Evolutionary conservation across 2,329 filamentous ascomycete genomes (phyloP).

Genomic region (Aspergillus ustus): DNA sequence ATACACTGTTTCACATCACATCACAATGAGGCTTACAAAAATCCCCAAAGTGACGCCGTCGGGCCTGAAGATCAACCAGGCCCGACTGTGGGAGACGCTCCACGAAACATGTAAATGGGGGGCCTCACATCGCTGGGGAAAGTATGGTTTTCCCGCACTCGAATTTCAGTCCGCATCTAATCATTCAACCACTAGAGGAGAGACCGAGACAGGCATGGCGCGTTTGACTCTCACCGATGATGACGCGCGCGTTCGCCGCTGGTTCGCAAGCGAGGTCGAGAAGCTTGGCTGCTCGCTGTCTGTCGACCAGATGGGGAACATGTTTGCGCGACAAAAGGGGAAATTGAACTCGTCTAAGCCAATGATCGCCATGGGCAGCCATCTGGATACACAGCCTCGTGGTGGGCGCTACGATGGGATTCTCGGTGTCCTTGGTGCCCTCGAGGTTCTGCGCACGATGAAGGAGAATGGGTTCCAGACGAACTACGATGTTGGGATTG

Average conservation of each 20-base stretch:
- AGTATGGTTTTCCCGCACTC: slow-evolving; percentile 21
- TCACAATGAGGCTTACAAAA: neutral
- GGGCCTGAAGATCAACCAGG: slow-evolving; percentile 33
- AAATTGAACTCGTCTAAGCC: slow-evolving; percentile 24
- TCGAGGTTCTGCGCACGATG: slow-evolving; percentile 71
- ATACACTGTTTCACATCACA: too few species aligned
- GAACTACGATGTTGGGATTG: slow-evolving; percentile 68
- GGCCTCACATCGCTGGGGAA: slow-evolving; percentile 32
- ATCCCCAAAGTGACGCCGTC: slow-evolving; percentile 18
- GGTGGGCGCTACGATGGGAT: slow-evolving; percentile 71
- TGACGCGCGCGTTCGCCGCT: slow-evolving; percentile 69
- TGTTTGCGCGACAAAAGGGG: slow-evolving; percentile 34
- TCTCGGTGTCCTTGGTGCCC: slow-evolving; percentile 68
- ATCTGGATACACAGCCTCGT: slow-evolving; percentile 37
- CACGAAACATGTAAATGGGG: slow-evolving; percentile 41
- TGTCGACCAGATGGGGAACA: slow-evolving; percentile 64
- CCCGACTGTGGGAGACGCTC: slow-evolving; percentile 35
- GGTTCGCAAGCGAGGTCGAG: slow-evolving; percentile 67
- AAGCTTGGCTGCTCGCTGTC: slow-evolving; percentile 66
- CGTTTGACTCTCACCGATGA: slow-evolving; percentile 70
- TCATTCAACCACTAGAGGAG: slow-evolving; percentile 11
- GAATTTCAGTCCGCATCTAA: neutral
- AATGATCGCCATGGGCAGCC: slow-evolving; percentile 54
- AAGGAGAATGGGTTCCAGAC: slow-evolving; percentile 70
- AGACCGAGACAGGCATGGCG: slow-evolving; percentile 63